Evolutionary conservation across 2,329 filamentous ascomycete genomes (phyloP), one percentile per base, ranked within the genome.

Genomic region (Aspergillus calidoustus): DNA sequence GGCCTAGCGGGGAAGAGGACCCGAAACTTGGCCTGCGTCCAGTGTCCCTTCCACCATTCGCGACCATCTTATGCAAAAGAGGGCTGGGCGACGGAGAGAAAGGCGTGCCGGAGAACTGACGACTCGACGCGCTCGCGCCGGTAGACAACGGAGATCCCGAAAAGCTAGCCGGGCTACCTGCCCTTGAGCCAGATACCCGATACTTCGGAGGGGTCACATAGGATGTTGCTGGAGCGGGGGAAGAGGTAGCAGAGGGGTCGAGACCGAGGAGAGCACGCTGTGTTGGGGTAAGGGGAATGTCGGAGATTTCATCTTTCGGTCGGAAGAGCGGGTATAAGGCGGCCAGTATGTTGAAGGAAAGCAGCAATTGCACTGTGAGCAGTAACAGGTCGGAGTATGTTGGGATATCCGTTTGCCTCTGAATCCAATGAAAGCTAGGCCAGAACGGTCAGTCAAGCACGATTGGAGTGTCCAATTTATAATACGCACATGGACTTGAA

Each of bases 171-270:
- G 79, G 76, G 43, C 79, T 79, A 13, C 72, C 74, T 51, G 75
- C 75, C 43, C 78, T 75, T 81, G 69, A 85, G 77, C 89, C 86
- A 13, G 91, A 94, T 61, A 92, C 85, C 41, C 90, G 87, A 79
- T 96, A 97, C 70, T 92, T 87, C 2, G 94, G 94, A 4, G 94
- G 94, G 0, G 94, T 97, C 69, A 90, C 88, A 77, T 91, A 96
- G 60, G 86, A 86, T 47, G 90, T 88, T 57, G 86, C 84, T 2
- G 92, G 89, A 0, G 89, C 90, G 0, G 79, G 75, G 0, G 90
- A 85, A 3, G 86, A 81, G 2, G 80, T 86, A 1, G 89, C 86
- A 61, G 84, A 86, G 3, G 92, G 89, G 44, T 89, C 86, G 3
- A 99, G 86, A 52, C 93, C 93, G 55, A 99, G 87, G 15, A 97